Evolutionary conservation across 805 yeast species (phyloP).

Genomic region (Barnettozyma californica): DNA sequence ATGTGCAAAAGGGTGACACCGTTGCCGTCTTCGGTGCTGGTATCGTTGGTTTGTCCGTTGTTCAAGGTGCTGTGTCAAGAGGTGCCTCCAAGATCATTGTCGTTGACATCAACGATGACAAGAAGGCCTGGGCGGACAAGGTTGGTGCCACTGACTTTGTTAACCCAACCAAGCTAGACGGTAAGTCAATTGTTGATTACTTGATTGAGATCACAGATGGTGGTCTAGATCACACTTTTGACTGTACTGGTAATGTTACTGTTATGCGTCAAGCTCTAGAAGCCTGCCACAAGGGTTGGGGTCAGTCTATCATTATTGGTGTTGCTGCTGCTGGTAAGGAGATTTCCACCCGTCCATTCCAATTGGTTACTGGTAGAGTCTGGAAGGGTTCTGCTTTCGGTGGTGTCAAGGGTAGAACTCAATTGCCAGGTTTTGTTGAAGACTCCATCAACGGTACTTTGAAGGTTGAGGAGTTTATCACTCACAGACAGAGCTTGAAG

Average conservation of each 20-base stretch:
- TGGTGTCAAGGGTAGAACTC: constrained; percentile 96
- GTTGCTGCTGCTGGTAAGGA: constrained; percentile 99
- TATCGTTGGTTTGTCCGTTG: constrained; percentile 92
- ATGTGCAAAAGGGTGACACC: constrained; percentile 84
- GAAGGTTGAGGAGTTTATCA: constrained; percentile 92
- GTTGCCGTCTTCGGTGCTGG: constrained; percentile 98
- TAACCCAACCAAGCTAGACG: constrained; percentile 76
- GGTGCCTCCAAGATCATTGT: constrained; percentile 80
- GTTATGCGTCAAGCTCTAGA: constrained; percentile 97
- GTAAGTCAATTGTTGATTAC: constrained; percentile 72
- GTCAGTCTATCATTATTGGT: constrained; percentile 90
- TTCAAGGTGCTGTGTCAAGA: constrained; percentile 87
- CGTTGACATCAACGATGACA: constrained; percentile 79
- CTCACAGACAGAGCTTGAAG: constrained; percentile 76
- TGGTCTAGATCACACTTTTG: constrained; percentile 93
- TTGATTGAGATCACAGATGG: constrained; percentile 91
- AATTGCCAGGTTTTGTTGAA: constrained; percentile 85
- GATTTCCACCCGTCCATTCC: constrained; percentile 96
- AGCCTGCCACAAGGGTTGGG: constrained; percentile 99
- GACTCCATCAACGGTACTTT: constrained; percentile 76
- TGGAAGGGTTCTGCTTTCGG: constrained; percentile 99
- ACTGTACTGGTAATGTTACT: constrained; percentile 93
- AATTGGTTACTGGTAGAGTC: constrained; percentile 96
- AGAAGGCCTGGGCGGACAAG: constrained; percentile 77
- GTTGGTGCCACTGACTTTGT: constrained; percentile 96